Conservation (phyloP, 2,329 filamentous ascomycete species). For the Ceratocystis huliohia region DNA sequence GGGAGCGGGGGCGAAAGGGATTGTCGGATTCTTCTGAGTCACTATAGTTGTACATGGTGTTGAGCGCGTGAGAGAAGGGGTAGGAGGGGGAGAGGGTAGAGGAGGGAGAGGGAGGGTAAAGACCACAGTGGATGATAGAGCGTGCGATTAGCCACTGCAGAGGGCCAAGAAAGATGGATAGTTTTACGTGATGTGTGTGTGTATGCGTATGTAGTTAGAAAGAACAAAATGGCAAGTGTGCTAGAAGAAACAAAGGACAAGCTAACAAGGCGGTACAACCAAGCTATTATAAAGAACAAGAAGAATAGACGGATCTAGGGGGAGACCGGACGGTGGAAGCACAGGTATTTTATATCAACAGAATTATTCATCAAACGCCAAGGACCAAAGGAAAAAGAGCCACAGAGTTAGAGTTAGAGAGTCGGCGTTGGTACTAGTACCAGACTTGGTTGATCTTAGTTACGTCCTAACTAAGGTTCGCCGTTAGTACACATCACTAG, state of each 20-base stretch:
- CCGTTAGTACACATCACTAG: background rate
- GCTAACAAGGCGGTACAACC: background rate
- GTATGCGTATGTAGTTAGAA: background rate
- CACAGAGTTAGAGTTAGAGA: background rate
- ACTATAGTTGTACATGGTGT: constrained; percentile 35
- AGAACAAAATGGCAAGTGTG: background rate
- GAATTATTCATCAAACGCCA: too few species aligned
- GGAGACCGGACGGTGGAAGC: too few species aligned
- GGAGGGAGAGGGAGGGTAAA: background rate
- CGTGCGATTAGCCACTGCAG: background rate
- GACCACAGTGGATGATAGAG: too few species aligned
- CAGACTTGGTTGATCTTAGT: background rate
- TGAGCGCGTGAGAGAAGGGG: background rate
- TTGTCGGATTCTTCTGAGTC: constrained; percentile 41
- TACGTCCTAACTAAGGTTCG: background rate
- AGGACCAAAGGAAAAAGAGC: background rate
- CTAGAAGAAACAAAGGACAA: background rate
- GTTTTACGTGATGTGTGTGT: background rate
- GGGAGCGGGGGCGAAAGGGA: constrained; percentile 29
- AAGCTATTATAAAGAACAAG: too few species aligned
- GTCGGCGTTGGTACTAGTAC: background rate
- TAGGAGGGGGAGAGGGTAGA: background rate
- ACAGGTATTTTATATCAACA: too few species aligned
- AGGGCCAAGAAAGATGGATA: background rate
- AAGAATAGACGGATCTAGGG: too few species aligned